These are phyloP conservation scores for Verticillium albo-atrum DNA, from an alignment of 2,329 filamentous ascomycete genomes.

Conservation along the genomic window DNA sequence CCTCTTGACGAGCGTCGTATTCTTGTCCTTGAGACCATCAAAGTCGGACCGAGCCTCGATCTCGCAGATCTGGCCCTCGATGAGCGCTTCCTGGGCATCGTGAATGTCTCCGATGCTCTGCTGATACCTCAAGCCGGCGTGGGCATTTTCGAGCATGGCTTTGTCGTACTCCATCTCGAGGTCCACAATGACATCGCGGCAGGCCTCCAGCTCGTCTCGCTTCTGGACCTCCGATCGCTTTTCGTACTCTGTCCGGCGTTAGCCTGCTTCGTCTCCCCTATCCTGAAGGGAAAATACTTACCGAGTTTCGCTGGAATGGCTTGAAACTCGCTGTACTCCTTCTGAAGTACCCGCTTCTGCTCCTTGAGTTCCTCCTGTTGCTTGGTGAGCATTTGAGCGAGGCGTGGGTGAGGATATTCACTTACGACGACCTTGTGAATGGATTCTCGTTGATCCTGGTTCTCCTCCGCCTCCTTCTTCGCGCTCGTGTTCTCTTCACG, in stretches of 20 bases:
- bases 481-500: conserved; percentile 14
- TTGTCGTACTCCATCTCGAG: conserved; percentile 52
- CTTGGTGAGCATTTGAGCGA: conserved; percentile 18
- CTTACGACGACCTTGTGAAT: background rate
- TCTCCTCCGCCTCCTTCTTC: conserved; percentile 31
- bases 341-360: conserved; percentile 66
- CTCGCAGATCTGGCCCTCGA: conserved; percentile 65
- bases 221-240: conserved; percentile 30
- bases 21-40: conserved; percentile 61
- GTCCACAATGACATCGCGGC: conserved; percentile 39
- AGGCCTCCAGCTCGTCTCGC: conserved; percentile 31
- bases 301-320: conserved; percentile 68
- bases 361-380: conserved; percentile 43
- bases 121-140: conserved; percentile 47
- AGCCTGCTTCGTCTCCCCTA: background rate
- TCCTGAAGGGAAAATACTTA: conserved; percentile 33
- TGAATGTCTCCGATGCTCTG: conserved; percentile 60
- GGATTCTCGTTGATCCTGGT: background rate
- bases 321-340: conserved; percentile 58
- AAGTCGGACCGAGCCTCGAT: conserved; percentile 84
- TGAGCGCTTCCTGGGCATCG: conserved; percentile 54
- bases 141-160: conserved; percentile 50
- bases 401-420: no score
- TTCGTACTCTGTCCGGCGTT: conserved; percentile 16
- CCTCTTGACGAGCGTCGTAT: conserved; percentile 50